Evolutionary conservation across 164 flowering plant genomes (phyloP), one percentile per base, ranked within the genome.

Genomic region (Malania oleifera): DNA sequence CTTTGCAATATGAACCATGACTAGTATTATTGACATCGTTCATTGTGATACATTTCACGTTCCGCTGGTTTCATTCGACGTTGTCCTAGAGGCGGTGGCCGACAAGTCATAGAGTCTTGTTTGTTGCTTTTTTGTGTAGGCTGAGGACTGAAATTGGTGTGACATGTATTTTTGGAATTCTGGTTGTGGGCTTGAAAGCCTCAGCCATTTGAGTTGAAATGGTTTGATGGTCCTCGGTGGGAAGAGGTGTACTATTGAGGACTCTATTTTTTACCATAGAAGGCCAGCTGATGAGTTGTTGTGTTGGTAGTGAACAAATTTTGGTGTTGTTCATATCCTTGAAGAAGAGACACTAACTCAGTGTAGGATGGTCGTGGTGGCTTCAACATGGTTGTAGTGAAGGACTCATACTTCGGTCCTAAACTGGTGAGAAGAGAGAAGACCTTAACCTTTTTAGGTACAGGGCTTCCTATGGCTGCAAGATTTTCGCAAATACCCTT

Each of bases 301-400:
- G 43, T 15, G 15, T 39, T 39, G 43, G 43, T 39, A 15, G 43
- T 39, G 43, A 9, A 39, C 43, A 9, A 39, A 39, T 39, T 39
- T 39, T 39, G 43, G 15, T 15, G 43, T 39, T 39, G 43, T 15
- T 39, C 43, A 39, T 39, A 39, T 39, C 43, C 43, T 39, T 39
- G 43, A 9, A 39, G 48, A 17, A 44, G 48, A 44, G 48, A 44
- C 23, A 44, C 48, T 44, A 44, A 20, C 23, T 44, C 15, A 13
- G 48, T 44, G 48, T 44, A 44, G 19, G 48, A 17, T 44, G 48
- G 48, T 17, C 48, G 48, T 17, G 48, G 48, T 14, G 48, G 15
- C 48, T 44, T 44, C 23, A 44, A 44, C 48, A 44, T 44, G 15
- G 48, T n/a, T n/a, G n/a, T n/a, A n/a, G n/a, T n/a, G n/a, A n/a